phyloP scores from a whole-genome alignment of 1,284 basidiomycete genomes.

The Trichosporon sp. region DNA sequence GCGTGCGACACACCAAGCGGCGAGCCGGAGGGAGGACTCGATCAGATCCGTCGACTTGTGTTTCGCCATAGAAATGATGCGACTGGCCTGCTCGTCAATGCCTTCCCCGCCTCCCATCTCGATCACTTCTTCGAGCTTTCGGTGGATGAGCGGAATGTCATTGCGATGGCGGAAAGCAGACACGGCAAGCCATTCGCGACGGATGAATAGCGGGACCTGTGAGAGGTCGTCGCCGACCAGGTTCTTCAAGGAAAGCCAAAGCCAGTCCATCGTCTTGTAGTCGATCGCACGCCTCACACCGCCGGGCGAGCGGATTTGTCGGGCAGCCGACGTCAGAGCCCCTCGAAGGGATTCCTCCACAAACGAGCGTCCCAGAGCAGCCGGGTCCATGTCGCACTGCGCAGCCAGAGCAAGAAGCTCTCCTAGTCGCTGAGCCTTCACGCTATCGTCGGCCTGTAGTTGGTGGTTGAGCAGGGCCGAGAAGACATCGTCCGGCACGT shows the following conservation, averaged over 20 bases:
- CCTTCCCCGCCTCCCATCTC: constrained; percentile 18
- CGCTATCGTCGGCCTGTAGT: constrained; percentile 8
- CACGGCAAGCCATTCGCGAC: constrained; percentile 13
- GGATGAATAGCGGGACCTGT: not conserved
- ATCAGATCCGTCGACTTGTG: not conserved
- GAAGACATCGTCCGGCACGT: constrained; percentile 40
- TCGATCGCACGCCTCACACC: not conserved
- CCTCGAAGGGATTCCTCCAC: not conserved
- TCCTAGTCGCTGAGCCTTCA: constrained; percentile 16
- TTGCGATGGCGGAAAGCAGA: constrained; percentile 5
- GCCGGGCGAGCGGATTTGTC: not conserved
- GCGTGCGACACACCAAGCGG: constrained; percentile 20
- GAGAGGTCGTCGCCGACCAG: not conserved
- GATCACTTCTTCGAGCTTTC: constrained; percentile 19
- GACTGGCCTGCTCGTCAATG: constrained; percentile 10
- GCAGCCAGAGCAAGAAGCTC: constrained; percentile 29
- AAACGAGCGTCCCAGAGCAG: constrained; percentile 10
- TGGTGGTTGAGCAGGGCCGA: constrained; percentile 32
- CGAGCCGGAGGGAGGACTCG: constrained; percentile 11
- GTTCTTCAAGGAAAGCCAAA: constrained; percentile 15
- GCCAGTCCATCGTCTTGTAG: constrained; percentile 17
- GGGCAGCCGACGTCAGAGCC: not conserved
- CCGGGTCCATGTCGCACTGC: constrained; percentile 28
- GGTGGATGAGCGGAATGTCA: constrained; percentile 3
- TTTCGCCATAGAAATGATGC: constrained; percentile 7